These are phyloP conservation scores for Strobilomyces dryophilus DNA, from an alignment of 768 basidiomycete genomes.

Conservation along the genomic window DNA sequence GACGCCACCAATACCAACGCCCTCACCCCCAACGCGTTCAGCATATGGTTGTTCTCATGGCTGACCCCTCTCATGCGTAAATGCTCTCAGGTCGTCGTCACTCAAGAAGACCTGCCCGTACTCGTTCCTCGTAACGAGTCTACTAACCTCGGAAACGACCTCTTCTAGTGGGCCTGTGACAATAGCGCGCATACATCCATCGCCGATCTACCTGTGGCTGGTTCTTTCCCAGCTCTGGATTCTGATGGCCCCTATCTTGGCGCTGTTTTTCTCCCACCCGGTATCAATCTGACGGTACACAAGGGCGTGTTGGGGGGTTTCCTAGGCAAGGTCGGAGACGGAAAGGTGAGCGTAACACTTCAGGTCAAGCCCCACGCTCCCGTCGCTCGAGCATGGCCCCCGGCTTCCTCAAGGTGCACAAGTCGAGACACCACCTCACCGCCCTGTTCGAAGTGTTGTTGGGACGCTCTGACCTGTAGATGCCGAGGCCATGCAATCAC, in stretches of 20 bases:
- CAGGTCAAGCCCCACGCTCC: neutral
- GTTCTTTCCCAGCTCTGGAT: constrained; percentile 40
- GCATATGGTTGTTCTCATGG: constrained; percentile 83
- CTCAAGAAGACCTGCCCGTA: constrained; percentile 82
- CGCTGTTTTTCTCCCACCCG: constrained; percentile 55
- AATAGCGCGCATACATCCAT: constrained; percentile 47
- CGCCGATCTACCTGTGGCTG: neutral
- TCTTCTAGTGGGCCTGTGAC: constrained; percentile 59
- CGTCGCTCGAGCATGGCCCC: constrained; percentile 23
- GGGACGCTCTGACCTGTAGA: constrained; percentile 34
- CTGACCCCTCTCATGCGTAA: constrained; percentile 76
- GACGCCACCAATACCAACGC: constrained; percentile 36
- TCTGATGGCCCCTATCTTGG: constrained; percentile 69
- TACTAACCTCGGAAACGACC: constrained; percentile 54
- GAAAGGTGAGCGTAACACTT: no score
- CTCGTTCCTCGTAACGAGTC: constrained; percentile 68
- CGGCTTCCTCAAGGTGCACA: constrained; percentile 19
- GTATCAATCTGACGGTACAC: no score
- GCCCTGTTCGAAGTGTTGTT: constrained; percentile 26
- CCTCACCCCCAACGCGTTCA: constrained; percentile 76
- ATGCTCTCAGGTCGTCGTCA: constrained; percentile 62
- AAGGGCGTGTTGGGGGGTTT: no score
- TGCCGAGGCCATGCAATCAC: constrained; percentile 20
- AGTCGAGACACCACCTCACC: constrained; percentile 12
- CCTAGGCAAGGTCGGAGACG: no score